These are phyloP conservation scores for Lactifluus subvellereus DNA, from an alignment of 768 basidiomycete species.

Conservation along the genomic window DNA sequence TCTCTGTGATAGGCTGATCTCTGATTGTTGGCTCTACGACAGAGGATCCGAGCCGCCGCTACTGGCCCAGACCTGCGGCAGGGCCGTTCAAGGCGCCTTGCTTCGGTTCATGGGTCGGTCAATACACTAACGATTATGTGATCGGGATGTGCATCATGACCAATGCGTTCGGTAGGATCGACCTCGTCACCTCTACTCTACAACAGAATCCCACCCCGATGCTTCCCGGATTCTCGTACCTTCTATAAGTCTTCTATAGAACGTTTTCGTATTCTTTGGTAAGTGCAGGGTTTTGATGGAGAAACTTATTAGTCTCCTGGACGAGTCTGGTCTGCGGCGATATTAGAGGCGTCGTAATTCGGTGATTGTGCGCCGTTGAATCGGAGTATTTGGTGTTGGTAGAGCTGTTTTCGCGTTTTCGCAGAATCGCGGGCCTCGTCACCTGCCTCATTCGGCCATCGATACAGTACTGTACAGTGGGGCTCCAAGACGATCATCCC, in stretches of 20 bases:
- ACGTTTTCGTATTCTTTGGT: neutral
- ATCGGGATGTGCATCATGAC: constrained; percentile 1
- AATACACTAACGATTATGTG: neutral
- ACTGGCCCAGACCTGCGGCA: neutral
- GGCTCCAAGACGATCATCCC: neutral
- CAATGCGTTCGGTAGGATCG: neutral
- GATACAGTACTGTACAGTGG: constrained; percentile 26
- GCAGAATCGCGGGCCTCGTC: neutral
- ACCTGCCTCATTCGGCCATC: constrained; percentile 17
- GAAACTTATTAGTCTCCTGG: constrained; percentile 35
- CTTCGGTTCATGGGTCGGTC: neutral
- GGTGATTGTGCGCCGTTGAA: constrained; percentile 25
- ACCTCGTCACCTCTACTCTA: neutral
- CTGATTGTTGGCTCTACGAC: neutral
- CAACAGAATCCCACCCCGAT: neutral
- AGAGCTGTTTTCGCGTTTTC: too few species aligned
- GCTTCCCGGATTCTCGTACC: too few species aligned
- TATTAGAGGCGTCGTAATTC: constrained; percentile 38
- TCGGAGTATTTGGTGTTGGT: too few species aligned
- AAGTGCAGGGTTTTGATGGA: constrained; percentile 15
- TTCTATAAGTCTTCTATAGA: neutral
- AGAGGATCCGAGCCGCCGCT: neutral
- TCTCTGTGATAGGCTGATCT: neutral
- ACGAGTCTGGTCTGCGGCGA: constrained; percentile 34
- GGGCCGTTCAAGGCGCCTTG: neutral